Evolutionary conservation across 2,329 filamentous ascomycete species (phyloP).

Genomic region (Cercospora nicotianae): DNA sequence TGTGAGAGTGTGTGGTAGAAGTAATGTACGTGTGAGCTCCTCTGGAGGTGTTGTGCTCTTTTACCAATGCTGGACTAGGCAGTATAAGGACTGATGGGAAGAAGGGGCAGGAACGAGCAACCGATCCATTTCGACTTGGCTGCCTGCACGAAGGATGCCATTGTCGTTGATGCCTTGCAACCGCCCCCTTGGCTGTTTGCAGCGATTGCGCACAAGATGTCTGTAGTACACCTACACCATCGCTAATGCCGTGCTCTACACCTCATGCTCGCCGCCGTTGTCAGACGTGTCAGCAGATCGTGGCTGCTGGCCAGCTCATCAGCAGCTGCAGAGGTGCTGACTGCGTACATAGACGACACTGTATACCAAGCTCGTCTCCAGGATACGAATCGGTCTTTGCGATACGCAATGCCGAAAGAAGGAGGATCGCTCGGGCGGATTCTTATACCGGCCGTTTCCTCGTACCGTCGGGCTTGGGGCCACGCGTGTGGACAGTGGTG

Average conservation of each 20-base stretch:
- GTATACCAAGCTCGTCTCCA: neutral
- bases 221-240: conserved; percentile 11
- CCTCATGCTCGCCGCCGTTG: neutral
- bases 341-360: neutral
- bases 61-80: too few species aligned
- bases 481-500: neutral
- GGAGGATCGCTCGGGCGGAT: neutral
- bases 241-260: conserved; percentile 1
- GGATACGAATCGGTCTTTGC: neutral
- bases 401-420: neutral
- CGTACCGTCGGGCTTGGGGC: neutral
- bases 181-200: conserved; percentile 1
- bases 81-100: too few species aligned
- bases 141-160: too few species aligned
- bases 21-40: too few species aligned
- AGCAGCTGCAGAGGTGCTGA: neutral
- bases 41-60: too few species aligned
- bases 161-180: too few species aligned
- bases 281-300: neutral
- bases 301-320: neutral
- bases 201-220: neutral
- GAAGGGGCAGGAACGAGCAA: too few species aligned
- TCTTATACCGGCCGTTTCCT: neutral
- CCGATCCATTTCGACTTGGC: too few species aligned
- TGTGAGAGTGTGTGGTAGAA: too few species aligned